Evolutionary conservation across 2,329 filamentous ascomycete species (phyloP).

Genomic region (Aschersonia sp.): DNA sequence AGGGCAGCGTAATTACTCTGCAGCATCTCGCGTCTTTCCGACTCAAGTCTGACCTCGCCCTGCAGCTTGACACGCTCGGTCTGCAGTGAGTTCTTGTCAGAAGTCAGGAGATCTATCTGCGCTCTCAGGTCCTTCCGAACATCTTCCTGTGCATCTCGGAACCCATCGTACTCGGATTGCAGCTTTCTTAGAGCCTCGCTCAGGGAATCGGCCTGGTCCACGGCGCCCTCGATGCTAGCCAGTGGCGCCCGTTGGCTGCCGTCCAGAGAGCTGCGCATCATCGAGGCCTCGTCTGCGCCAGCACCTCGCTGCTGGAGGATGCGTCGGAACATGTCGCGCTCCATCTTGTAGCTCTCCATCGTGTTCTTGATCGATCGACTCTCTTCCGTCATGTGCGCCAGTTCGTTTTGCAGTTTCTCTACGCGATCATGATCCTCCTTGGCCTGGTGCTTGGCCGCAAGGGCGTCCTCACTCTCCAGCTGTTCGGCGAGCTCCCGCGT

Average conservation of each 20-base stretch:
- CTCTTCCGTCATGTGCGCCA: constrained; percentile 69
- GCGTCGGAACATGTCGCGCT: constrained; percentile 93
- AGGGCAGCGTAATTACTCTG: constrained; percentile 76
- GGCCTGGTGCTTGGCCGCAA: constrained; percentile 47
- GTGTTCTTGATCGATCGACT: constrained; percentile 68
- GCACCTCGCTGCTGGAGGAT: constrained; percentile 64
- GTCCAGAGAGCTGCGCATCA: constrained; percentile 59
- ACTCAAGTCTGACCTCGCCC: constrained; percentile 69
- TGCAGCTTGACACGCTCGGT: constrained; percentile 66
- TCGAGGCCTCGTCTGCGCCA: constrained; percentile 47
- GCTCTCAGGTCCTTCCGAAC: constrained; percentile 73
- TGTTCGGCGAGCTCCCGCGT: constrained; percentile 74
- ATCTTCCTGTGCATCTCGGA: constrained; percentile 69
- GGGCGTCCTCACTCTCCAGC: constrained; percentile 82
- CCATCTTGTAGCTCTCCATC: constrained; percentile 84
- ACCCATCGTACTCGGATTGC: constrained; percentile 78
- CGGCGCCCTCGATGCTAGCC: constrained; percentile 40
- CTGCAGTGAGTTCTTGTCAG: constrained; percentile 71
- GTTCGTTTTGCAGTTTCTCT: constrained; percentile 55
- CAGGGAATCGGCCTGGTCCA: constrained; percentile 45
- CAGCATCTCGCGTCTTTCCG: constrained; percentile 77
- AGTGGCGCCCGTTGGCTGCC: constrained; percentile 38
- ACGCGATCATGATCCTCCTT: constrained; percentile 56
- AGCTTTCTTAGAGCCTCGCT: constrained; percentile 72
- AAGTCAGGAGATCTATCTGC: constrained; percentile 67